Percentiles rank a stretch among this genome's conserved stretches.
Conservation (phyloP, 2,329 filamentous ascomycete species). For the Arachnopeziza araneosa region DNA sequence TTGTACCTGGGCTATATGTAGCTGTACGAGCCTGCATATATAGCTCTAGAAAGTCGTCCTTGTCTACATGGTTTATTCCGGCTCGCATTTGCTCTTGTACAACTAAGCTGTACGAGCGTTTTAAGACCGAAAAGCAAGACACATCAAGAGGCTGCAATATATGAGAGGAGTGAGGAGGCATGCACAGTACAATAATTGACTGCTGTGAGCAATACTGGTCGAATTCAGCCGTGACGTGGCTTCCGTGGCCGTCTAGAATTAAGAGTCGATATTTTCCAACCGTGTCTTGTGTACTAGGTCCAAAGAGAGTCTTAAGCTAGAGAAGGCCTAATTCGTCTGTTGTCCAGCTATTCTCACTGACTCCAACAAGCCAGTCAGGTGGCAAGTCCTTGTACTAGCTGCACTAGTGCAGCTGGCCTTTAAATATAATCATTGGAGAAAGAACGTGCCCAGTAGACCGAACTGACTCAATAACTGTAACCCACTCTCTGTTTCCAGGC, state of each 20-base stretch:
- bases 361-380: constrained; percentile 18
- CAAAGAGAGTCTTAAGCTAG: constrained; percentile 25
- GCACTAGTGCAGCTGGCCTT: constrained; percentile 8
- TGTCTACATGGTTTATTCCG: background rate
- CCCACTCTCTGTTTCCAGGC: constrained; percentile 25
- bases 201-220: background rate
- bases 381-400: constrained; percentile 19
- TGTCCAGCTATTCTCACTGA: constrained; percentile 30
- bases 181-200: constrained; percentile 25
- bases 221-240: background rate
- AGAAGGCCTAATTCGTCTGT: constrained; percentile 26
- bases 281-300: constrained; percentile 19
- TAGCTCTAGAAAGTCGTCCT: background rate
- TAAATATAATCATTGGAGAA: constrained; percentile 25
- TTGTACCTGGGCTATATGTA: background rate
- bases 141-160: constrained; percentile 34
- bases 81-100: background rate
- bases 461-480: constrained; percentile 24
- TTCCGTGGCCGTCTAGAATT: background rate
- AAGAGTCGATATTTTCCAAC: background rate
- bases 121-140: constrained; percentile 23
- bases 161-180: constrained; percentile 31
- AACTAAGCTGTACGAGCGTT: background rate
- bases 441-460: constrained; percentile 21
- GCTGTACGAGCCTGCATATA: background rate